These are phyloP conservation scores for Sporisorium reilianum DNA, from an alignment of 1,284 basidiomycete species.

Conservation along the genomic window DNA sequence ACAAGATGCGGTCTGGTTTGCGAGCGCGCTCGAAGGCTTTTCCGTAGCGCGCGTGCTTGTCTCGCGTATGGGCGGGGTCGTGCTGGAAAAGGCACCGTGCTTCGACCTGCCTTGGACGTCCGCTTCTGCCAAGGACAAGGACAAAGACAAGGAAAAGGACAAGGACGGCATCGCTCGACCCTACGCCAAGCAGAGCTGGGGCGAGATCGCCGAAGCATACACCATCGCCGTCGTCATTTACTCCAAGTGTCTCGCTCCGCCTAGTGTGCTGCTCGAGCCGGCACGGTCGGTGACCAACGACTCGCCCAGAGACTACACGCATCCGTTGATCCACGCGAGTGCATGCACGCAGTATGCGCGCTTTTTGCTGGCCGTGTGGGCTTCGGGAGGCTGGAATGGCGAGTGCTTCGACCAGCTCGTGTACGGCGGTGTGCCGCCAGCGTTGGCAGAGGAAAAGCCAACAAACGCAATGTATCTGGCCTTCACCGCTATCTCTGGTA, in stretches of 20 bases:
- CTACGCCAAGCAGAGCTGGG: slow-evolving; percentile 57
- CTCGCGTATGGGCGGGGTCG: slow-evolving; percentile 60
- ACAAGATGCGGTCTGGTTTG: slow-evolving; percentile 68
- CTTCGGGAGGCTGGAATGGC: slow-evolving; percentile 65
- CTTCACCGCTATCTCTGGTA: slow-evolving; percentile 52
- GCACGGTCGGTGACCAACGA: slow-evolving; percentile 61
- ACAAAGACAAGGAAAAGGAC: slow-evolving; percentile 57
- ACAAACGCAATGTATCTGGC: slow-evolving; percentile 47
- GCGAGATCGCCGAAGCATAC: slow-evolving; percentile 66
- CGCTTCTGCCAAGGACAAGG: slow-evolving; percentile 49
- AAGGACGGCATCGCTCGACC: slow-evolving; percentile 51
- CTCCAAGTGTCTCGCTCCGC: slow-evolving; percentile 66
- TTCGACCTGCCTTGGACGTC: slow-evolving; percentile 47
- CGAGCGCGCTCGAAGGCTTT: slow-evolving; percentile 66
- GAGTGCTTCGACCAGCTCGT: slow-evolving; percentile 68
- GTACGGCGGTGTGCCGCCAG: slow-evolving; percentile 65
- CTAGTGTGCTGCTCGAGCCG: slow-evolving; percentile 55
- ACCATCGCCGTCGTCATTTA: slow-evolving; percentile 63
- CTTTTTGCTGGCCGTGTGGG: slow-evolving; percentile 66
- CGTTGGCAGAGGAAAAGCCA: slow-evolving; percentile 57
- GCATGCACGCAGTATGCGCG: slow-evolving; percentile 65
- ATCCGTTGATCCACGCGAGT: slow-evolving; percentile 63
- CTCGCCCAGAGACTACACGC: slow-evolving; percentile 66
- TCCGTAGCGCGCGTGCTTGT: slow-evolving; percentile 61
- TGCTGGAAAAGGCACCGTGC: slow-evolving; percentile 60